Evolutionary conservation across 2,329 filamentous ascomycete genomes (phyloP).

Genomic region (Pezicula carpinea): DNA sequence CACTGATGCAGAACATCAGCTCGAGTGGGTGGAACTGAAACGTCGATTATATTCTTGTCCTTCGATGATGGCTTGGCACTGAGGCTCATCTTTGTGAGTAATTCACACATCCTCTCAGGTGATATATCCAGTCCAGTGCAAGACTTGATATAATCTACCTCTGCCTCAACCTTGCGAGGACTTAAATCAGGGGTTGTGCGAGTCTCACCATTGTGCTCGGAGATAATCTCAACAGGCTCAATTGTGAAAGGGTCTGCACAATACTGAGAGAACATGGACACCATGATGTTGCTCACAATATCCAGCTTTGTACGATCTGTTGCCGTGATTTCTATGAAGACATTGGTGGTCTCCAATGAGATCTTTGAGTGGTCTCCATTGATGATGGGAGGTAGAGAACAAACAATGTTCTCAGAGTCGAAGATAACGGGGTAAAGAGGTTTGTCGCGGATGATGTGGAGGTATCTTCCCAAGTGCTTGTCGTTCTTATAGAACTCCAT

Average conservation of each 20-base stretch:
- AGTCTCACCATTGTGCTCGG: constrained; percentile 81
- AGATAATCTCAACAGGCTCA: constrained; percentile 89
- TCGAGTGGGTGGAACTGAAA: constrained; percentile 81
- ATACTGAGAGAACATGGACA: constrained; percentile 95
- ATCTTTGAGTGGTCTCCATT: constrained; percentile 98
- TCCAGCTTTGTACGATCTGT: constrained; percentile 95
- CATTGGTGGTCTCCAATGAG: constrained; percentile 80
- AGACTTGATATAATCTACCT: constrained; percentile 89
- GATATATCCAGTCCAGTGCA: constrained; percentile 80
- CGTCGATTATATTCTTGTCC: constrained; percentile 68
- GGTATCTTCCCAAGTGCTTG: constrained; percentile 82
- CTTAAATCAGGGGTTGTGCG: constrained; percentile 76
- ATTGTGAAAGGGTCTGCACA: constrained; percentile 85
- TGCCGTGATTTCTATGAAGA: constrained; percentile 96
- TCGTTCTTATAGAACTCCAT: constrained; percentile 97
- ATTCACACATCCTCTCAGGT: constrained; percentile 68
- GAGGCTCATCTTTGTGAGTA: constrained; percentile 87
- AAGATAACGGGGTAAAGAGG: constrained; percentile 95
- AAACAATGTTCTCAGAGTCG: constrained; percentile 80
- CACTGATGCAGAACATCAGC: constrained; percentile 95
- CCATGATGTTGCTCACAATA: constrained; percentile 91
- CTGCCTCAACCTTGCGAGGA: constrained; percentile 73
- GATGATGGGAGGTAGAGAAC: constrained; percentile 95
- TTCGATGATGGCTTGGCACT: constrained; percentile 69
- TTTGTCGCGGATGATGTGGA: constrained; percentile 91